A percentile compares a stretch with the other conserved stretches of the same genome.
phyloP scores from a whole-genome alignment of 345 rosid genomes.

The Gossypium arboreum region DNA sequence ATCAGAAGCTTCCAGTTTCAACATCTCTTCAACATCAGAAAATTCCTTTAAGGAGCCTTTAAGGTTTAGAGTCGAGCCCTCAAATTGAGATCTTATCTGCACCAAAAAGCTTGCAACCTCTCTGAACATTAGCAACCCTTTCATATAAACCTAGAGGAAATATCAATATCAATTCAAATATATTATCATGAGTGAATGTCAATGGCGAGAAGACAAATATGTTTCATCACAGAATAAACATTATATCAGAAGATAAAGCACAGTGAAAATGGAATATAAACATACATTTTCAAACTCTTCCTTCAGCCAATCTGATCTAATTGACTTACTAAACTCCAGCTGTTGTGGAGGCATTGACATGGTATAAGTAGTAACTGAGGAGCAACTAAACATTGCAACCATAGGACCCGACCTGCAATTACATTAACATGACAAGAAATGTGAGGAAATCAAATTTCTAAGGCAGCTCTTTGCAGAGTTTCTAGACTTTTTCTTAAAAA shows the following conservation, averaged over 20 bases:
- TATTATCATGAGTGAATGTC: neutral
- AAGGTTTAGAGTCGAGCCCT: slow-evolving; percentile 42
- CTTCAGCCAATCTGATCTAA: slow-evolving; percentile 48
- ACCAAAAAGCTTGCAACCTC: slow-evolving; percentile 52
- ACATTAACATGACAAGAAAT: slow-evolving; percentile 5
- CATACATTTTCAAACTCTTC: slow-evolving; percentile 59
- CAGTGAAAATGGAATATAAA: slow-evolving; percentile 12
- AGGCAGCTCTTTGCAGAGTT: neutral
- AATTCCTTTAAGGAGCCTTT: slow-evolving; percentile 42
- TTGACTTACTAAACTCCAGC: slow-evolving; percentile 55
- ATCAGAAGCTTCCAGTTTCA: slow-evolving; percentile 48
- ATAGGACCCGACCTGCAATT: slow-evolving; percentile 71
- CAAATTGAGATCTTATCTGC: slow-evolving; percentile 41
- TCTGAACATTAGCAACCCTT: slow-evolving; percentile 55
- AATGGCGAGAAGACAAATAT: neutral
- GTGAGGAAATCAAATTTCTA: slow-evolving; percentile 5
- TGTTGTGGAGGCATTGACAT: slow-evolving; percentile 70
- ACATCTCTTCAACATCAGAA: slow-evolving; percentile 56
- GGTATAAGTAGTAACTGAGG: slow-evolving; percentile 60
- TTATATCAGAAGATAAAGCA: neutral
- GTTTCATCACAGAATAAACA: neutral
- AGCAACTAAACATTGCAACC: slow-evolving; percentile 86
- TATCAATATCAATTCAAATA: slow-evolving; percentile 7
- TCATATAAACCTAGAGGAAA: slow-evolving; percentile 47
- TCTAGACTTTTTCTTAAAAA: neutral